These are phyloP conservation scores for Daldinia sp. DNA, from an alignment of 2,329 filamentous ascomycete species.

Conservation along the genomic window DNA sequence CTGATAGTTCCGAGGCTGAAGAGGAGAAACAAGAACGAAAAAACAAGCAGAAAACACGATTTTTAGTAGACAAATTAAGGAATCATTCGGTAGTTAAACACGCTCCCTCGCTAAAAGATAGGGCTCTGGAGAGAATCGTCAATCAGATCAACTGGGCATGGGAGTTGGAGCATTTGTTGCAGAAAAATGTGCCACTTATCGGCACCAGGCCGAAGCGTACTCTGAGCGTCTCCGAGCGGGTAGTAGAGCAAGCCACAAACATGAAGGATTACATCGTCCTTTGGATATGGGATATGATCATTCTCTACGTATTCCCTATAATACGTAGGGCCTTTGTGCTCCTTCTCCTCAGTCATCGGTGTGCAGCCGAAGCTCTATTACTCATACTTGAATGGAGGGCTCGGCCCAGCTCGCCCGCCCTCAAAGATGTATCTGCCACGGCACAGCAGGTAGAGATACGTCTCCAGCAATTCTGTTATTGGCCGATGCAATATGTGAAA, in stretches of 20 bases:
- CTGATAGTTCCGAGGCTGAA: constrained; percentile 70
- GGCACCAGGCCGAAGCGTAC: constrained; percentile 82
- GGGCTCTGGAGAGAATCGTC: constrained; percentile 79
- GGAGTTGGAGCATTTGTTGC: constrained; percentile 84
- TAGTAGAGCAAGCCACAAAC: constrained; percentile 91
- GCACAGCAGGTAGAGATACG: constrained; percentile 98
- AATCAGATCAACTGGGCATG: constrained; percentile 96
- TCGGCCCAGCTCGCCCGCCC: constrained; percentile 78
- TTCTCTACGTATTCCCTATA: constrained; percentile 79
- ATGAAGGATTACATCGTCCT: constrained; percentile 78
- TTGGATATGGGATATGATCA: constrained; percentile 74
- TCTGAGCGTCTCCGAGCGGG: constrained; percentile 90
- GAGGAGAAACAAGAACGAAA: constrained; percentile 71
- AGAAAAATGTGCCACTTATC: constrained; percentile 88
- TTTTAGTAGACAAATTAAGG: constrained; percentile 84
- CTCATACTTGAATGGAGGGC: constrained; percentile 84
- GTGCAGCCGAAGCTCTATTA: constrained; percentile 81
- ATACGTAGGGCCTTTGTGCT: constrained; percentile 78
- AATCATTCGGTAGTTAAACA: constrained; percentile 85
- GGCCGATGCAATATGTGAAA: constrained; percentile 96
- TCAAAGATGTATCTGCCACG: constrained; percentile 96
- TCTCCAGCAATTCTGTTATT: constrained; percentile 97
- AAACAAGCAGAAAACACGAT: constrained; percentile 66
- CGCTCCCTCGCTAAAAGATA: constrained; percentile 81
- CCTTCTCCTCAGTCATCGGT: constrained; percentile 78